Evolutionary conservation across 1,284 basidiomycete genomes (phyloP).

Genomic region (Cystobasidium pallidum): DNA sequence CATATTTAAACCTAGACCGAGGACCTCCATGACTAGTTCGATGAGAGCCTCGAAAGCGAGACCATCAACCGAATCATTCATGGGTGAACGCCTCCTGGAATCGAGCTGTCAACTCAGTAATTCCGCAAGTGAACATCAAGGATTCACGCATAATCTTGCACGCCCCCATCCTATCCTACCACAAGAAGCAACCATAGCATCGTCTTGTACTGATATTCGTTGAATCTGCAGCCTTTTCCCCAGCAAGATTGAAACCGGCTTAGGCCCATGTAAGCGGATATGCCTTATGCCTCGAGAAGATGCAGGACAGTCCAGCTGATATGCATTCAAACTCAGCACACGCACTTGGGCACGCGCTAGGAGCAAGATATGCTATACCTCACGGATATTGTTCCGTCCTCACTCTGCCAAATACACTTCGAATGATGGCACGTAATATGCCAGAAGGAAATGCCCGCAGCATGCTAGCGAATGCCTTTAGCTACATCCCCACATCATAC

Average conservation of each 20-base stretch:
- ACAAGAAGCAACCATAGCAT: no score
- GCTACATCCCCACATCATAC: constrained; percentile 46
- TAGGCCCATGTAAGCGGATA: constrained; percentile 60
- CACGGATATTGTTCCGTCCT: constrained; percentile 83
- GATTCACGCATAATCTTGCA: no score
- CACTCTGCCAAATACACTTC: constrained; percentile 62
- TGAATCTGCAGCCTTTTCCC: constrained; percentile 67
- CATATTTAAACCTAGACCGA: no score
- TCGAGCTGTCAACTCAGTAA: no score
- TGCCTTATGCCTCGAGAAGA: background rate
- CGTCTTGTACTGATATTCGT: background rate
- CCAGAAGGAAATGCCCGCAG: constrained; percentile 64
- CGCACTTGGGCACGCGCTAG: constrained; percentile 65
- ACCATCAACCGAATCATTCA: no score
- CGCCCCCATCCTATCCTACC: no score
- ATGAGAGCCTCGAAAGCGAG: no score
- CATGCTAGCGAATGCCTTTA: constrained; percentile 63
- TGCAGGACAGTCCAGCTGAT: background rate
- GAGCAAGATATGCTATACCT: constrained; percentile 73
- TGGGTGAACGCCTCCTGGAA: no score
- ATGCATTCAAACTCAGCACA: constrained; percentile 2
- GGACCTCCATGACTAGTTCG: no score
- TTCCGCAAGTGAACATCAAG: no score
- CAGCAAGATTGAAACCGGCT: constrained; percentile 61
- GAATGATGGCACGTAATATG: constrained; percentile 57